Base-by-base conservation (phyloP, 1,284 basidiomycete species). In the Heterobasidion parviporum region DNA sequence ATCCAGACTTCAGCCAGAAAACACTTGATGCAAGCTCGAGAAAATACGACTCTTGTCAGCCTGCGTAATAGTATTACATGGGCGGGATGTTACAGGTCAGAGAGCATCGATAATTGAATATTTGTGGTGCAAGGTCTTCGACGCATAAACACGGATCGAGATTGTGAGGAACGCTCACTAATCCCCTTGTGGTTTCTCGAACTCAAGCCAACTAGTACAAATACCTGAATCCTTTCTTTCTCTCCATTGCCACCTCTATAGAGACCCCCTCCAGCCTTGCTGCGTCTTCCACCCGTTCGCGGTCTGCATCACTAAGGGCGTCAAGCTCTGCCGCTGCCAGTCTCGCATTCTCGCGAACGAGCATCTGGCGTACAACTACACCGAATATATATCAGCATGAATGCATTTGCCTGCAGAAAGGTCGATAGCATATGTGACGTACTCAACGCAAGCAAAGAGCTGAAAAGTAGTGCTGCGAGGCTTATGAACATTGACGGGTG, bases 211-310 rank as follows among this genome's bases (percentile, higher is more conserved):
- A 18, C 68, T 54, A 73, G 53, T 70, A 67, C 34, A 78, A 63
- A 57, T 76, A 76, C 51, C 74, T 65, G 69, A 77, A 75, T 0
- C 72, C 73, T 56, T 65, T 66, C 60, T 65, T 71, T 54, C 71
- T 67, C 52, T 64, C 66, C 45, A 73, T 53, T 4, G 71, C 72
- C 56, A 75, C 70, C 50, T 70, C 66, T 53, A 73, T 61, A 2
- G 69, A 66, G 35, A 74, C 66, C 14, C 70, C 70, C 57, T 74
- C 71, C 46, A 73, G 61, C 20, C 67, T 57, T 6, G 72, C 72
- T 9, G 70, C 69, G 34, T 74, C 72, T 53, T 70, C 69, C 54
- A 74, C 67, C 26, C 72, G 68, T 52, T 68, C 63, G 47, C 68
- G 66, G 41, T 60, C 61, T 3, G 68, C 68, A 10, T 62, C 66